Evolutionary conservation across 768 basidiomycete genomes (phyloP).

Genomic region (Fistulinella prunicolor): DNA sequence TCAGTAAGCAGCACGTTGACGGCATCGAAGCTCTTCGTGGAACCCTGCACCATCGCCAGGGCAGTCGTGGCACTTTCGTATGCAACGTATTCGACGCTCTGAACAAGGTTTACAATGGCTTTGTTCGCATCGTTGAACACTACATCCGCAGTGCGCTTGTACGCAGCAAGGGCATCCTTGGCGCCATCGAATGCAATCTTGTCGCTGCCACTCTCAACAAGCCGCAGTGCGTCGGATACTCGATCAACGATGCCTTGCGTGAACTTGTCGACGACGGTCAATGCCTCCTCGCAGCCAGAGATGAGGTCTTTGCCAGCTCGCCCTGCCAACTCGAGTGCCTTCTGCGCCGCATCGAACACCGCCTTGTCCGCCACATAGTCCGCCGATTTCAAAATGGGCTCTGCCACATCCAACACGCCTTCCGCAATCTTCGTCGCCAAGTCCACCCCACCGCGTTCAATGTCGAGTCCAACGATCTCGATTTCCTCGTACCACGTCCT

Average conservation of each 20-base stretch:
- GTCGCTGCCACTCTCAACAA: not conserved
- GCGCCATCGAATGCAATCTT: constrained; percentile 1
- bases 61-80: not conserved
- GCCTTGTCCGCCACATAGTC: not conserved
- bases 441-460: not conserved
- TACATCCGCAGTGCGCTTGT: not conserved
- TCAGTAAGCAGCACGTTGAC: not conserved
- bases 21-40: not conserved
- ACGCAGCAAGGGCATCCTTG: not conserved
- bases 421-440: not conserved
- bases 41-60: not conserved
- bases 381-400: not conserved
- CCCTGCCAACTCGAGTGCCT: not conserved
- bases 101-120: not conserved
- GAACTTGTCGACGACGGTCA: not conserved
- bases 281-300: not conserved
- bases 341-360: not conserved
- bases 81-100: constrained; percentile 1
- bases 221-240: not conserved
- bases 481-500: not conserved
- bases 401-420: not conserved
- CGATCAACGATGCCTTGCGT: not conserved
- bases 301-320: not conserved
- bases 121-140: not conserved
- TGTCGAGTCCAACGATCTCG: not conserved